Evolutionary conservation across 257 asterid species (phyloP), one percentile per base, ranked within the genome.

Genomic region (Sherardia arvensis): DNA sequence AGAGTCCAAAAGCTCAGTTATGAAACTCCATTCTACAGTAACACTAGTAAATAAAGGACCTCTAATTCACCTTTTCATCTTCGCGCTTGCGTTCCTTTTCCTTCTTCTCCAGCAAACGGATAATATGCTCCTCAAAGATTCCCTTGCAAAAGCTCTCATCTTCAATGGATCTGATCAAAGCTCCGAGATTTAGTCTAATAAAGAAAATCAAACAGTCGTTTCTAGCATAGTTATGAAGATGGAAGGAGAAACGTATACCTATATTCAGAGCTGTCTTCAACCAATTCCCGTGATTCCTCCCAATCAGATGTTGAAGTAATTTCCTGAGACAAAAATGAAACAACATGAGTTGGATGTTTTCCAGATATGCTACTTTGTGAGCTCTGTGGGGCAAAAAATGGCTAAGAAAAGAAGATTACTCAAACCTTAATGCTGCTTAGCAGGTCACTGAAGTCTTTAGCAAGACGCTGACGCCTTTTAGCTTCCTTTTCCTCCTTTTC

Each of bases 401-500:
- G 47, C 59, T 40, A 68, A 28, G 64, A 36, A 47, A 32, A 60
- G 59, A 59, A 73, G 62, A 73, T 63, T 66, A 66, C 58, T 66
- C 81, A 63, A 69, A 90, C 99, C 89, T 90, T 90, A 56, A 81
- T 65, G 48, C 76, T 69, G 83, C 84, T 80, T 76, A 93, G 78
- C 76, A 77, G 80, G 62, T 93, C 95, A 18, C 79, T 84, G 68
- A 93, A 93, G 66, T 90, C 97, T 69, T 85, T 90, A 43, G 86
- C 90, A 70, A 87, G 82, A 61, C 95, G 95, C 77, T 84, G 91
- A 30, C 84, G 93, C 82, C 87, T 93, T 79, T 85, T 93, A 65
- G 78, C 83, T 82, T 93, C 97, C 79, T 87, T 93, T 80, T 93
- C 99, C 77, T 93, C 97, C 74, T 87, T 93, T 69, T 93, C 99